Evolutionary conservation across 2,329 filamentous ascomycete species (phyloP), one percentile per base, ranked within the genome.

Genomic region (Arthrobotrys sinensis): DNA sequence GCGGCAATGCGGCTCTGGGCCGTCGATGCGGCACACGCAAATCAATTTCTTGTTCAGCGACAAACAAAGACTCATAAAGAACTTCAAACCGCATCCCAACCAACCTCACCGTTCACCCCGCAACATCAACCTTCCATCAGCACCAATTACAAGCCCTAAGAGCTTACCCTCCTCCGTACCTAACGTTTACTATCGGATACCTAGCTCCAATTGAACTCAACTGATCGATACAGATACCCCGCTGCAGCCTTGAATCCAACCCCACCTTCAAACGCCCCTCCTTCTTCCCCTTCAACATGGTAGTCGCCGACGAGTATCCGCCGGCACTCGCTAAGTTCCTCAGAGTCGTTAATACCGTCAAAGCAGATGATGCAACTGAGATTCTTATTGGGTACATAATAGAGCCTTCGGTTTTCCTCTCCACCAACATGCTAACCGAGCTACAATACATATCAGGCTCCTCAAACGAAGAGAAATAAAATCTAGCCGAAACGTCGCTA

Each of bases 391-490:
- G 73, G 73, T 77, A 53, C 12, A 57, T 40, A 36, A 36, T 34
- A n/a, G 11, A 6, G 1, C 24, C 32, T 38, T 55, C 52, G 36
- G 2, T 28, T 16, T n/a, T 53, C 12, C 38, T n/a, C 5, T 43
- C 24, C 16, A 0, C 21, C 50, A 48, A 24, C 8, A 82, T 57
- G 80, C 81, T 76, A 73, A 70, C 55, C 36, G 21, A 8, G 4
- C 34, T 3, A 16, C 3, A 16, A 28, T 21, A 5, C 32, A 10
- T 50, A 28, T 81, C 28, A 96, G 93, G 65, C 90, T 97, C 19
- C 89, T 99, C 80, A 97, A 97, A 85, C 89, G 94, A 83, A 89
- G 94, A 82, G 95, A 98, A 83, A 97, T 99, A 82, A 90, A 89
- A 79, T 93, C 93, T 80, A 93, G 94, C 55, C 90, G 96, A 84